Evolutionary conservation across 331 rosid genomes (phyloP), one percentile per base, ranked within the genome.

Genomic region (Pyracantha coccinea): DNA sequence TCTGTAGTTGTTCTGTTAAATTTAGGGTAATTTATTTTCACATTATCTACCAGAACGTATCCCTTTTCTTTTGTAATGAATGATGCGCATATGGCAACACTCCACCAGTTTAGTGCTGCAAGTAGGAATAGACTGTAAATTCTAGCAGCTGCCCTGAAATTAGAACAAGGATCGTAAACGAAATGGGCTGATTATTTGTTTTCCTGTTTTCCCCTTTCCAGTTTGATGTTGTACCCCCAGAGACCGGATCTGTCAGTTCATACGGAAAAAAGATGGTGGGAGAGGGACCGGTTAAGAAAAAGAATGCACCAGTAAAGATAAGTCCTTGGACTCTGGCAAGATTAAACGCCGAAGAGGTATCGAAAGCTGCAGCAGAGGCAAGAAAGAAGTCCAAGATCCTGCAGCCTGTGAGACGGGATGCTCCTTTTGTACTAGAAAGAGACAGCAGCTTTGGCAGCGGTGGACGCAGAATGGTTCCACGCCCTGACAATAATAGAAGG

Each of bases 301-400:
- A 86, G 83, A 92, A 86, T 79, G 79, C 88, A n/a, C 82, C 93
- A 20, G 97, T 94, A 75, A 94, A 87, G 89, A 94, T 95, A 58
- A 95, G 97, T 83, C 97, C 99, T 2, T 95, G 99, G 99, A 79
- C 93, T 19, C 82, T 95, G 80, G 99, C 99, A 20, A 86, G 96
- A 33, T 78, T 92, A 70, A 95, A 95, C 68, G 92, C 90, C 52
- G 99, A 92, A 76, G 96, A 95, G 82, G 93, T 92, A 74, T 92
- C 99, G 62, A 95, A 85, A 81, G 97, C 97, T 17, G 97, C 99
- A 2, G 99, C 99, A 59, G 97, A 95, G 81, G 99, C 99, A 45
- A 89, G 99, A 73, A 95, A 92, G 67, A 95, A 88, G 75, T 95
- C 99, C 25, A 95, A 90, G 79, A 90, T 92, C 79, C 86, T 95